Percentiles rank a stretch among this genome's conserved stretches.
These are phyloP conservation scores for Colletotrichum filicis DNA, from an alignment of 2,329 filamentous ascomycete genomes.

Conservation along the genomic window DNA sequence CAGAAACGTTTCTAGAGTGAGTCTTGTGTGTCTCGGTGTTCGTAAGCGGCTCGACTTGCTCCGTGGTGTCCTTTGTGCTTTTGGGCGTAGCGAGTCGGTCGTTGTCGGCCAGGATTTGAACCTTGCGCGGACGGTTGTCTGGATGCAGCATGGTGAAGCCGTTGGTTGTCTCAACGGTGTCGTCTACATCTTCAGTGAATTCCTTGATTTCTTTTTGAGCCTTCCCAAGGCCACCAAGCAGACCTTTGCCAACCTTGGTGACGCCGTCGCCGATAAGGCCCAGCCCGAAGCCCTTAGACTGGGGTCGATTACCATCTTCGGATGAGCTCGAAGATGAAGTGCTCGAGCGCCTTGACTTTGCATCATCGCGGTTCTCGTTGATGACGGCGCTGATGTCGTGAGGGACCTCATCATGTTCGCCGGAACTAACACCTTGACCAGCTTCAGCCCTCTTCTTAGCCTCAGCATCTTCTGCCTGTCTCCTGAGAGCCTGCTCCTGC, in stretches of 20 bases:
- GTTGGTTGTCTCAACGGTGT: slow-evolving; percentile 64
- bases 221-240: slow-evolving; percentile 50
- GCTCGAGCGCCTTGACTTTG: slow-evolving; percentile 25
- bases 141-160: slow-evolving; percentile 54
- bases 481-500: slow-evolving; percentile 58
- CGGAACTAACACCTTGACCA: slow-evolving; percentile 60
- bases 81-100: slow-evolving; percentile 38
- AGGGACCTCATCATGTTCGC: slow-evolving; percentile 63
- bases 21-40: slow-evolving; percentile 47
- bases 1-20: slow-evolving; percentile 49
- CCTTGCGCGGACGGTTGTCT: slow-evolving; percentile 42
- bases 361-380: slow-evolving; percentile 47
- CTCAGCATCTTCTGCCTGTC: slow-evolving; percentile 60
- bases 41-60: slow-evolving; percentile 32
- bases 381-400: slow-evolving; percentile 61
- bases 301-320: slow-evolving; percentile 29
- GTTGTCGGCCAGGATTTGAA: slow-evolving; percentile 46
- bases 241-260: slow-evolving; percentile 50
- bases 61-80: slow-evolving; percentile 8
- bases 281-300: slow-evolving; percentile 31
- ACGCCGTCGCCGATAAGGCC: slow-evolving; percentile 59
- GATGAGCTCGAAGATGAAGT: slow-evolving; percentile 37
- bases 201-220: slow-evolving; percentile 60
- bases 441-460: slow-evolving; percentile 62
- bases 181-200: slow-evolving; percentile 61